A percentile compares a stretch with the other conserved stretches of the same genome.
phyloP scores from a whole-genome alignment of 2,329 filamentous ascomycete species.

The Pyrenophora tritici-repentis region DNA sequence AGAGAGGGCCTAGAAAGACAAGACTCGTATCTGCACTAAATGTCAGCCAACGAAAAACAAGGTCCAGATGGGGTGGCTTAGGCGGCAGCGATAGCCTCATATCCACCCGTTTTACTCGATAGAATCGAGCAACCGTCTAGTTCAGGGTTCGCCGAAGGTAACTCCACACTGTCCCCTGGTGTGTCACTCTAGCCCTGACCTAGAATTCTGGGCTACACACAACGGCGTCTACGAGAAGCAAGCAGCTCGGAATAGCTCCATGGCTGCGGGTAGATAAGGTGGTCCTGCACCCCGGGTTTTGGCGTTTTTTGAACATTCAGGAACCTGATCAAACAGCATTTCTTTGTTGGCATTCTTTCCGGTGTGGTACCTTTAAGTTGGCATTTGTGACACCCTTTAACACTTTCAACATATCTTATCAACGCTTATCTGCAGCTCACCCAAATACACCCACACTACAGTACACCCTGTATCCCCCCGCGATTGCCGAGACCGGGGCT shows the following conservation, averaged over 20 bases:
- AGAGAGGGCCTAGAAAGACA: neutral
- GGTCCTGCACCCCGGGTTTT: slow-evolving; percentile 42
- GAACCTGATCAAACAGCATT: slow-evolving; percentile 6
- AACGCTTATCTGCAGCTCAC: slow-evolving; percentile 40
- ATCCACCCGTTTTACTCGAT: slow-evolving; percentile 22
- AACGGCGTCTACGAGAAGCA: neutral
- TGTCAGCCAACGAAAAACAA: slow-evolving; percentile 19
- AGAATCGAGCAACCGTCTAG: slow-evolving; percentile 43
- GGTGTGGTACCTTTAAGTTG: neutral
- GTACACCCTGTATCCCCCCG: slow-evolving; percentile 17
- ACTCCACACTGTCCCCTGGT: slow-evolving; percentile 25
- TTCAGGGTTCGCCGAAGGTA: slow-evolving; percentile 14
- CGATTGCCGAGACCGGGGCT: slow-evolving; percentile 28
- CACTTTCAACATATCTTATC: slow-evolving; percentile 34
- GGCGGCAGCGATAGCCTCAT: slow-evolving; percentile 37
- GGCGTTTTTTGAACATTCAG: slow-evolving; percentile 23
- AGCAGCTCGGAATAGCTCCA: slow-evolving; percentile 17
- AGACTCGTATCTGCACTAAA: slow-evolving; percentile 14
- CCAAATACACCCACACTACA: slow-evolving; percentile 21
- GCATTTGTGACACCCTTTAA: slow-evolving; percentile 16
- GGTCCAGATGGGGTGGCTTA: slow-evolving; percentile 25
- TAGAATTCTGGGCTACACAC: slow-evolving; percentile 8
- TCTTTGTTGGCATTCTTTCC: slow-evolving; percentile 7
- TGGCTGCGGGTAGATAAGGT: slow-evolving; percentile 40
- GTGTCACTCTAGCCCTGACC: slow-evolving; percentile 21